Evolutionary conservation across 2,329 filamentous ascomycete species (phyloP).

Genomic region (Lasiodiplodia theobromae): DNA sequence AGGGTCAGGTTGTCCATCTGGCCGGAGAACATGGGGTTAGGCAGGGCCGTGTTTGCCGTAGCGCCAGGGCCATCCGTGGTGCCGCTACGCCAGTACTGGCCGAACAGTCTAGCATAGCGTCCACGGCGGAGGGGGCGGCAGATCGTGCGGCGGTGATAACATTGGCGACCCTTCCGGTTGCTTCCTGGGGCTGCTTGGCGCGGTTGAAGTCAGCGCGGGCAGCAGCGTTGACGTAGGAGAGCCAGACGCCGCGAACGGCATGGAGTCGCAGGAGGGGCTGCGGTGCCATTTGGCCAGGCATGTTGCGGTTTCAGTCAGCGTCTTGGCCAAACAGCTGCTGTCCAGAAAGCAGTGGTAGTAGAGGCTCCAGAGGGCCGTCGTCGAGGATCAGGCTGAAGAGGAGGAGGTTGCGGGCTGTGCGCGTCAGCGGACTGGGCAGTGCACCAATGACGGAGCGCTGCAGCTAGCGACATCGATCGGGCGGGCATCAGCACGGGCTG

Average conservation of each 20-base stretch:
- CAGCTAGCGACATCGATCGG: conserved; percentile 63
- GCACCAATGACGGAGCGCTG: conserved; percentile 59
- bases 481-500: conserved; percentile 3
- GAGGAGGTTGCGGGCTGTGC: conserved; percentile 62
- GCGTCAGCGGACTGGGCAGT: neutral
- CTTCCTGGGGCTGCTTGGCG: neutral
- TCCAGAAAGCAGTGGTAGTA: conserved; percentile 64
- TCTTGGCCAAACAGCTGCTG: conserved; percentile 47
- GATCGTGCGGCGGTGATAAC: conserved; percentile 32
- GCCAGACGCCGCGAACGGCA: conserved; percentile 53
- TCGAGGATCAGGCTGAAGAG: conserved; percentile 61
- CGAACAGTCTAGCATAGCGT: conserved; percentile 32
- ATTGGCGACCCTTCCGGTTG: neutral
- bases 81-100: conserved; percentile 43
- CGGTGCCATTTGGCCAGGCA: conserved; percentile 55
- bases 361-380: conserved; percentile 58
- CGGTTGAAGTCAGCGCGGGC: conserved; percentile 1
- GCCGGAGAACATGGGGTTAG: conserved; percentile 57
- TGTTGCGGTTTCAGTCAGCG: conserved; percentile 50
- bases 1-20: conserved; percentile 46
- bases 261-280: conserved; percentile 56
- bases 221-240: conserved; percentile 38
- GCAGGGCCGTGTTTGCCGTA: conserved; percentile 27
- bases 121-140: conserved; percentile 37
- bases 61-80: conserved; percentile 32